These are phyloP conservation scores for Alternaria infectoria DNA, from an alignment of 2,329 filamentous ascomycete genomes.

Conservation along the genomic window DNA sequence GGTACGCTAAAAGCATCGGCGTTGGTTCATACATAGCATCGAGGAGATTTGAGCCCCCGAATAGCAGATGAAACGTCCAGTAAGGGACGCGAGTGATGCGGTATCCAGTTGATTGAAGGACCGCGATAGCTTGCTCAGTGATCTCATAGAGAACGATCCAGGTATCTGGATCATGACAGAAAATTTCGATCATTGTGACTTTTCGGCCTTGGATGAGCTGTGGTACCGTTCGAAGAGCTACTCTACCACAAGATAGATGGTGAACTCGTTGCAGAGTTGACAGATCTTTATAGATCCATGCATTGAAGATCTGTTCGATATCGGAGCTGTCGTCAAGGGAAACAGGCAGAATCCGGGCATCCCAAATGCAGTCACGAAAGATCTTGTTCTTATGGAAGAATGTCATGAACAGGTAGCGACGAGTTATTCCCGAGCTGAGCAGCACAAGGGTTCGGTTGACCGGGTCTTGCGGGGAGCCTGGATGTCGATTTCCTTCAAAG, in stretches of 20 bases:
- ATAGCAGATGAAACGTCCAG: no score
- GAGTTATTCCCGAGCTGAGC: background rate
- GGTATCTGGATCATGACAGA: no score
- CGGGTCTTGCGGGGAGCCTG: background rate
- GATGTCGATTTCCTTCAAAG: background rate
- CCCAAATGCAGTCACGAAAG: background rate
- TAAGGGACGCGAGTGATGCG: no score
- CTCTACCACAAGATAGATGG: background rate
- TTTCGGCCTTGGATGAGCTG: background rate
- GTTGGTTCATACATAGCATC: no score
- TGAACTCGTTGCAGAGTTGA: background rate
- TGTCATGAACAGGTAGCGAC: background rate
- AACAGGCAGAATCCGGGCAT: background rate
- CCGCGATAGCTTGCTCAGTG: no score
- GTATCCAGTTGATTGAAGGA: no score
- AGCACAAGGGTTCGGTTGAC: background rate
- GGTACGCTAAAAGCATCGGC: no score
- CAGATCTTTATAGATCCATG: background rate
- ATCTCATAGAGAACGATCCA: no score
- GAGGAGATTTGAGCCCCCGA: no score
- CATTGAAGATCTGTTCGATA: background rate
- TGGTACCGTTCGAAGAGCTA: background rate
- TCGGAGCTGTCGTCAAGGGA: background rate
- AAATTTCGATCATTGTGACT: background rate
- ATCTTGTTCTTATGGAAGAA: background rate